Evolutionary conservation across 768 basidiomycete species (phyloP), one percentile per base, ranked within the genome.

Genomic region (Austroboletus festivus): DNA sequence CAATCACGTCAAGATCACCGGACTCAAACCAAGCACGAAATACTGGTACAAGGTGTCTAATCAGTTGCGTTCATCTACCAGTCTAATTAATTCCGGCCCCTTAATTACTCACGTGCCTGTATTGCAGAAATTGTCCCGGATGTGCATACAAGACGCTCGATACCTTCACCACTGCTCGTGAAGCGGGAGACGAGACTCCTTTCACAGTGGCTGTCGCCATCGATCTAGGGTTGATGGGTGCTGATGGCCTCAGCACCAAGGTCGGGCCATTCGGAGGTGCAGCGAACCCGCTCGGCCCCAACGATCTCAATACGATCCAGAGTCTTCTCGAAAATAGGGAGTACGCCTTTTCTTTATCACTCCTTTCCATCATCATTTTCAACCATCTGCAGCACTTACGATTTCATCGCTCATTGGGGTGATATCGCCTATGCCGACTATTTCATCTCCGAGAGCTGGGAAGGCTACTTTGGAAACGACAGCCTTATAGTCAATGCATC

Each of bases 381-480:
- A 62, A 24, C 9, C 15, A 12, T 15, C 18, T 11, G 2, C n/a
- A 63, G 60, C 15, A 62, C 62, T 10, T 64, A 43, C 18, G 54
- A 65, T 3, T 64, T 62, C 35, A 46, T 65, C 5, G 63, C 58
- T 42, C 63, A 64, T 22, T 54, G 41, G 10, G 62, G 62, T 5
- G 62, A 56, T 40, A 52, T 65, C 9, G 60, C 63, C 9, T 64
- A 62, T 22, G 34, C 63, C 5, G 62, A 65, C 44, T 65, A 64
- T 48, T 62, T 64, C 18, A 60, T 64, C 38, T 55, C 52, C 13
- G 63, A 64, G 34, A 64, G 62, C n/a, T 64, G 62, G 62, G 11
- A 64, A 39, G 63, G 62, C 22, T 64, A 64, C 47, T 64, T 64
- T 37, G 62, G 63, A 5, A 64, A 57, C 19, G 13, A 60, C 28